phyloP scores from a whole-genome alignment of 225 moss, liverwort and hornwort species.

The Ulota crispa region DNA sequence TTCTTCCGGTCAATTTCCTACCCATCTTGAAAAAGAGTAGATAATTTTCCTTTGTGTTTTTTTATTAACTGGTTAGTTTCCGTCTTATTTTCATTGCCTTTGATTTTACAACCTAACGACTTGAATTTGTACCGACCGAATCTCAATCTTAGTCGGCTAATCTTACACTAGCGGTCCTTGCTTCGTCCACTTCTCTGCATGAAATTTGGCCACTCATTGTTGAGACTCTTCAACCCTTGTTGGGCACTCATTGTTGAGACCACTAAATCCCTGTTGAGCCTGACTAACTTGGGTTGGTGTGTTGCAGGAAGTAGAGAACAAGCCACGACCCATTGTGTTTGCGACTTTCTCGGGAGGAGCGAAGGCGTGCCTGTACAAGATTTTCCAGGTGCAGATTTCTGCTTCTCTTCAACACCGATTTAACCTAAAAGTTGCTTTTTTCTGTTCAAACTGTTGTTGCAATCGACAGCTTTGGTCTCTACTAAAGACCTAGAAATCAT shows the following conservation, averaged over 20 bases:
- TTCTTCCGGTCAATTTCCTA: no score
- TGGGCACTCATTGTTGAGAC: not conserved
- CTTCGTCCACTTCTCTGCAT: not conserved
- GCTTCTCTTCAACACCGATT: not conserved
- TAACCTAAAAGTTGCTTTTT: not conserved
- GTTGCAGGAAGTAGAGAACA: constrained; percentile 65
- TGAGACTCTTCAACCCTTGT: no score
- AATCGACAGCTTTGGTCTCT: not conserved
- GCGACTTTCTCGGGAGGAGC: constrained; percentile 89
- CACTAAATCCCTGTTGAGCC: not conserved
- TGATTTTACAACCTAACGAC: no score
- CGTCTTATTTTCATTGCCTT: no score
- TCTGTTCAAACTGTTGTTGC: not conserved
- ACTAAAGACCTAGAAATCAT: no score
- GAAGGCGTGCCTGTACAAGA: constrained; percentile 74
- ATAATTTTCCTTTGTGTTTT: no score
- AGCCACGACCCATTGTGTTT: constrained; percentile 80
- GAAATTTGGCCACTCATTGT: not conserved
- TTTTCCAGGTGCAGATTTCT: constrained; percentile 52
- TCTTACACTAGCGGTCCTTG: no score
- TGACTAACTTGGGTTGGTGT: not conserved
- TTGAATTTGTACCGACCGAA: no score
- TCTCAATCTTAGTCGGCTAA: no score
- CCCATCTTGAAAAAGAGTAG: no score
- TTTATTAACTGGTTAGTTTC: no score